A percentile compares a stretch with the other conserved stretches of the same genome.
These are phyloP conservation scores for Brassica incana DNA, from an alignment of 345 rosid genomes.

Conservation along the genomic window DNA sequence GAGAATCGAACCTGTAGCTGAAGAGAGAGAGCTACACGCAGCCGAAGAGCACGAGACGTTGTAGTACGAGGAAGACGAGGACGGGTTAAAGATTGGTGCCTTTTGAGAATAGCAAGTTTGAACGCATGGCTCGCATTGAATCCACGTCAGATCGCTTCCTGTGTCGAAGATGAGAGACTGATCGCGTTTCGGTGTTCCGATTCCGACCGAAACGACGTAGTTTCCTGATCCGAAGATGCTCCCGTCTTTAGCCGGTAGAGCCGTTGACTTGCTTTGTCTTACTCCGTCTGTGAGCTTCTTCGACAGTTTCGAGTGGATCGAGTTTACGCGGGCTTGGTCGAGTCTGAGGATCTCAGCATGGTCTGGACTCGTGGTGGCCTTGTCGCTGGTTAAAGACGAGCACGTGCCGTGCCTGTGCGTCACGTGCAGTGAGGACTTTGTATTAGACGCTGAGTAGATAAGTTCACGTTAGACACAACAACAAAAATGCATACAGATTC, in stretches of 20 bases:
- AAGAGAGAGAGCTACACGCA: conserved; percentile 46
- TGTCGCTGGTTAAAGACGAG: conserved; percentile 23
- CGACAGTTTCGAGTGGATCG: conserved; percentile 54
- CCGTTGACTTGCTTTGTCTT: conserved; percentile 30
- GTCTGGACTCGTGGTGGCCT: conserved; percentile 40
- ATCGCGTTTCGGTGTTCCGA: conserved; percentile 59
- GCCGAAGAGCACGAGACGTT: conserved; percentile 61
- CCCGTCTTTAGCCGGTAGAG: conserved; percentile 64
- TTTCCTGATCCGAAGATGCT: conserved; percentile 52
- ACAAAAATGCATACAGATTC: neutral
- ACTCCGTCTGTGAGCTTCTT: conserved; percentile 13
- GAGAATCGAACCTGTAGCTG: conserved; percentile 51
- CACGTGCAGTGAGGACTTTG: conserved; percentile 54
- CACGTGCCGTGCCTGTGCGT: conserved; percentile 78
- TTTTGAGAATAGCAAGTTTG: conserved; percentile 51
- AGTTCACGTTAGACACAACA: conserved; percentile 15
- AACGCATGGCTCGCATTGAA: conserved; percentile 59
- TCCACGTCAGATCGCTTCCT: conserved; percentile 76
- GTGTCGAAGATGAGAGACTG: conserved; percentile 60
- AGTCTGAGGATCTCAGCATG: conserved; percentile 50
- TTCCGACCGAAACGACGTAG: conserved; percentile 55
- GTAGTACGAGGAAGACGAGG: conserved; percentile 51
- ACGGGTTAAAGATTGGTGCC: conserved; percentile 56
- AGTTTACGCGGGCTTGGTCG: conserved; percentile 64
- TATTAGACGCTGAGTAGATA: conserved; percentile 35